Evolutionary conservation across 306 rosid genomes (phyloP).

Genomic region (Cicer bijugum): DNA sequence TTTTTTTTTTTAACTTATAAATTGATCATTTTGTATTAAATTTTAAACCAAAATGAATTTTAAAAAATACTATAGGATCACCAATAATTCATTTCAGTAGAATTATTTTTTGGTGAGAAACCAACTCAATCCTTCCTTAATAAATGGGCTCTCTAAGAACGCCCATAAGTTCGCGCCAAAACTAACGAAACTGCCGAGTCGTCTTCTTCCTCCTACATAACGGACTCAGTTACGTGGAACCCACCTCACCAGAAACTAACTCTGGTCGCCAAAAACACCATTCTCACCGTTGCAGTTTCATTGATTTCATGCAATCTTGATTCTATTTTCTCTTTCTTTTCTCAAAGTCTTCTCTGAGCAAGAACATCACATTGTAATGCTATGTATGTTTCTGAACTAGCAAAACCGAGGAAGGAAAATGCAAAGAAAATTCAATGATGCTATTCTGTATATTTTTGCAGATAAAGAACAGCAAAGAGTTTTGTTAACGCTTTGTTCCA

Average conservation of each 20-base stretch:
- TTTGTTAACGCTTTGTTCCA: neutral
- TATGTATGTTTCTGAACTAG: slow-evolving; percentile 37
- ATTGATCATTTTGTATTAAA: no score
- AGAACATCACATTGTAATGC: slow-evolving; percentile 28
- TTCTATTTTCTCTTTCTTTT: neutral
- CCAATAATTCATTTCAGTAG: no score
- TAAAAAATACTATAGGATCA: no score
- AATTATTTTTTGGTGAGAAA: no score
- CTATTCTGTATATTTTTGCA: slow-evolving; percentile 24
- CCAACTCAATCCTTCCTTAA: no score
- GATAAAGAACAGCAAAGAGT: slow-evolving; percentile 12
- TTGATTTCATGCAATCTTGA: slow-evolving; percentile 38
- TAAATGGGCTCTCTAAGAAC: no score
- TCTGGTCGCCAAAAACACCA: neutral
- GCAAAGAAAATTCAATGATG: slow-evolving; percentile 18
- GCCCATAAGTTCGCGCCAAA: slow-evolving; percentile 45
- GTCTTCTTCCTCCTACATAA: slow-evolving; percentile 6
- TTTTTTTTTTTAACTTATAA: no score
- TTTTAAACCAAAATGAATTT: no score
- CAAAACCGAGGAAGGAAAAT: slow-evolving; percentile 37
- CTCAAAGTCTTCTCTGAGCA: neutral
- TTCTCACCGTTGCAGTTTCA: neutral
- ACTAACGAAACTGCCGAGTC: neutral
- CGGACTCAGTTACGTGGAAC: slow-evolving; percentile 37
- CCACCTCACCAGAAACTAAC: slow-evolving; percentile 9